phyloP scores from a whole-genome alignment of 2,329 filamentous ascomycete species.

The Gliomastix tumulicola region DNA sequence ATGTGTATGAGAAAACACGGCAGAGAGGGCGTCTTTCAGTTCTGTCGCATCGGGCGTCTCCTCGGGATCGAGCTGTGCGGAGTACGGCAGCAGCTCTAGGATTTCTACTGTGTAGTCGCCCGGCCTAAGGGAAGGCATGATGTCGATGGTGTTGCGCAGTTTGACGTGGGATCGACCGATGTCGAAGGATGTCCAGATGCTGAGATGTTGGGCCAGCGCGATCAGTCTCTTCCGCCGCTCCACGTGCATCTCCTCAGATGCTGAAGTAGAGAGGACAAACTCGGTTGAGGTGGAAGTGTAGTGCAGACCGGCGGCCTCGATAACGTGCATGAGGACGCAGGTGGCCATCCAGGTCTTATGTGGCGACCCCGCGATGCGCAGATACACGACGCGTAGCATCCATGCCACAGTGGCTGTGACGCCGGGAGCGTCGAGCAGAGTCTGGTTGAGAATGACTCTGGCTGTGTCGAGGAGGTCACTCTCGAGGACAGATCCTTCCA shows the following conservation, averaged over 20 bases:
- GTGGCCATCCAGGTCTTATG: constrained; percentile 51
- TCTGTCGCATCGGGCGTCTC: constrained; percentile 29
- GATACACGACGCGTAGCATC: constrained; percentile 45
- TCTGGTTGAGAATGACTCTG: constrained; percentile 34
- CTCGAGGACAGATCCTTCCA: constrained; percentile 31
- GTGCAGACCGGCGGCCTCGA: constrained; percentile 45
- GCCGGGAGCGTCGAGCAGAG: constrained; percentile 19
- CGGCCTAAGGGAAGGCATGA: constrained; percentile 26
- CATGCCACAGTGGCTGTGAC: constrained; percentile 35
- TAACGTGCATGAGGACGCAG: constrained; percentile 49
- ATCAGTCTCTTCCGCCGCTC: constrained; percentile 35
- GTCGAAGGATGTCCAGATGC: constrained; percentile 53
- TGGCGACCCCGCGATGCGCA: constrained; percentile 44
- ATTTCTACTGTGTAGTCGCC: constrained; percentile 39
- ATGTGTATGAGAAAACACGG: constrained; percentile 31
- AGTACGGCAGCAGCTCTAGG: constrained; percentile 43
- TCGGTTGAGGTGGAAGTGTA: constrained; percentile 4
- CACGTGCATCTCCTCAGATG: constrained; percentile 18
- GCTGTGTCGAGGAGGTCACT: constrained; percentile 37
- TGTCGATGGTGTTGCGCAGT: constrained; percentile 34
- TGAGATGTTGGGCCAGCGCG: constrained; percentile 48
- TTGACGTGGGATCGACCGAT: constrained; percentile 45
- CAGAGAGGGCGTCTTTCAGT: constrained; percentile 31
- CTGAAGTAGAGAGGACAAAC: too few species aligned
- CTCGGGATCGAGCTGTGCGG: constrained; percentile 46